These are phyloP conservation scores for Alnus rubra DNA, from an alignment of 306 rosid species.

Conservation along the genomic window DNA sequence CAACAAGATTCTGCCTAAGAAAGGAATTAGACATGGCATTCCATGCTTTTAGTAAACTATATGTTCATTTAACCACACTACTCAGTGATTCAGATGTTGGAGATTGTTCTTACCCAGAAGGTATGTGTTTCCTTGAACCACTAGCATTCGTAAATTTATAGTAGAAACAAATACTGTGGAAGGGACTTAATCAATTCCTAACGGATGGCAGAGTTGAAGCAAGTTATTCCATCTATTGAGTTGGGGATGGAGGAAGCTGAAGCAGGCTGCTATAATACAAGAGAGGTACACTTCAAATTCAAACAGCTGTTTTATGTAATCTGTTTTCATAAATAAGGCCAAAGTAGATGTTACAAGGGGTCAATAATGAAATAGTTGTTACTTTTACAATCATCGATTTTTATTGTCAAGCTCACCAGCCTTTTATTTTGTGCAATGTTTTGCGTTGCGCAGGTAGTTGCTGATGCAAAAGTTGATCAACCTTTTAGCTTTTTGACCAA, in stretches of 20 bases:
- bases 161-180: conserved; percentile 12
- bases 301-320: background rate
- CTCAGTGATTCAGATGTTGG: conserved; percentile 33
- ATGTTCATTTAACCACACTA: conserved; percentile 44
- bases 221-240: conserved; percentile 34
- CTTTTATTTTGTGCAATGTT: conserved; percentile 29
- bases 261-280: conserved; percentile 30
- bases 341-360: background rate
- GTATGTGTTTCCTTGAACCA: conserved; percentile 41
- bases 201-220: conserved; percentile 56
- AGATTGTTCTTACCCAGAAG: conserved; percentile 40
- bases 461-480: conserved; percentile 31
- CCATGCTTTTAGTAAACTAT: conserved; percentile 47
- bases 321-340: background rate
- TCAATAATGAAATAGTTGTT: background rate
- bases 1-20: conserved; percentile 40
- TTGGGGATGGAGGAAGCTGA: conserved; percentile 40
- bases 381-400: conserved; percentile 4
- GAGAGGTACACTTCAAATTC: conserved; percentile 44
- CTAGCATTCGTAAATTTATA: conserved; percentile 18
- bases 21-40: conserved; percentile 52
- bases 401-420: conserved; percentile 20
- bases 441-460: conserved; percentile 48
- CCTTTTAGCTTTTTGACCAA: conserved; percentile 50
- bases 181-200: conserved; percentile 28